phyloP scores from a whole-genome alignment of 805 yeast species.

The Kluyveromyces lactis region DNA sequence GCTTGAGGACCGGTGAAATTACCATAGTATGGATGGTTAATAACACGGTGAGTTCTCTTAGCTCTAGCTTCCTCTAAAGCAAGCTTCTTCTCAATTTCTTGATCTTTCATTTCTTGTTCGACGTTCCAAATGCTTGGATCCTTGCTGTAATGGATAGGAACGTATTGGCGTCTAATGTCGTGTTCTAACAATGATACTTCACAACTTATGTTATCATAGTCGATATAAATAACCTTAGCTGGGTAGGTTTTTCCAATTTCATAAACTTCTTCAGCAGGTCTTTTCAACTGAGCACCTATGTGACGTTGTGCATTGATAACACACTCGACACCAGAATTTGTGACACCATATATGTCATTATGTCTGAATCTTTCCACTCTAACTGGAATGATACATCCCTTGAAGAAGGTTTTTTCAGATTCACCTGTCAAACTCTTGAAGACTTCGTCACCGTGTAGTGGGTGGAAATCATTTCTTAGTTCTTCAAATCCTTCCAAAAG shows the following conservation, averaged over 20 bases:
- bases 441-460: constrained; percentile 58
- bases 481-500: constrained; percentile 84
- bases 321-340: constrained; percentile 62
- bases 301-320: constrained; percentile 41
- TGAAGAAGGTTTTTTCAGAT: constrained; percentile 54
- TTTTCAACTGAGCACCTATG: constrained; percentile 36
- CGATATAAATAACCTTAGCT: constrained; percentile 64
- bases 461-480: constrained; percentile 63
- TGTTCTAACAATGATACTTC: constrained; percentile 61
- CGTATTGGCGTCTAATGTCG: constrained; percentile 48
- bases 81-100: constrained; percentile 40
- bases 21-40: constrained; percentile 87
- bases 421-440: constrained; percentile 91
- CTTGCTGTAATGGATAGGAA: constrained; percentile 32
- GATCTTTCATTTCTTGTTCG: constrained; percentile 62
- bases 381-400: constrained; percentile 70
- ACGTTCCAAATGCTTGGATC: constrained; percentile 74
- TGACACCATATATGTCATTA: constrained; percentile 33
- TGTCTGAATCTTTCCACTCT: constrained; percentile 46
- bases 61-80: constrained; percentile 56
- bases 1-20: constrained; percentile 82
- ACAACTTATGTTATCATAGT: constrained; percentile 68
- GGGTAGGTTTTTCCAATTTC: constrained; percentile 75
- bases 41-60: constrained; percentile 58
- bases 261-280: constrained; percentile 39